These are phyloP conservation scores for Truncatella angustata DNA, from an alignment of 2,329 filamentous ascomycete species.

Conservation along the genomic window DNA sequence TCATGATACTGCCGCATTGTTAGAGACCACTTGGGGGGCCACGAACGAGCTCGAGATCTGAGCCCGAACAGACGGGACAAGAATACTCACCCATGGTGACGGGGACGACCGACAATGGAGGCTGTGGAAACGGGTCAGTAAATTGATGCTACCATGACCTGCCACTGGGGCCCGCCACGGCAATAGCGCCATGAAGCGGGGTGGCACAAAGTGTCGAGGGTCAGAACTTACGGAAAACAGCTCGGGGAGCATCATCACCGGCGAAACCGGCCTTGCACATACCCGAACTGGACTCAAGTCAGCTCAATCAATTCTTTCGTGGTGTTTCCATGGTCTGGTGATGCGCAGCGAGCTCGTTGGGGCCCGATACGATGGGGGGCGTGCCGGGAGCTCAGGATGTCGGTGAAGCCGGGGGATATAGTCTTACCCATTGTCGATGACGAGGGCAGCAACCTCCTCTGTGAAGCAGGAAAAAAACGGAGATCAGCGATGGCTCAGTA, in stretches of 20 bases:
- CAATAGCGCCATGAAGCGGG: slow-evolving; percentile 35
- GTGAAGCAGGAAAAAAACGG: slow-evolving; percentile 41
- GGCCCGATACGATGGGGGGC: slow-evolving; percentile 10
- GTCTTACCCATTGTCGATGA: slow-evolving; percentile 99
- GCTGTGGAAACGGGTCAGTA: slow-evolving; percentile 56
- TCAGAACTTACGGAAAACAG: slow-evolving; percentile 96
- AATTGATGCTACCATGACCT: slow-evolving; percentile 11
- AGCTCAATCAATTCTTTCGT: slow-evolving; percentile 16
- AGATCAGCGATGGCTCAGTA: slow-evolving; percentile 38
- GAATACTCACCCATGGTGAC: slow-evolving; percentile 93
- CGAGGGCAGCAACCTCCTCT: slow-evolving; percentile 99
- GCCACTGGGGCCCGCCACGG: slow-evolving; percentile 12
- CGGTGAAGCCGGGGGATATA: slow-evolving; percentile 33
- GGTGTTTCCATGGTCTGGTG: slow-evolving; percentile 1
- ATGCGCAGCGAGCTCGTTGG: slow-evolving; percentile 15
- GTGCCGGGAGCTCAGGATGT: slow-evolving; percentile 25
- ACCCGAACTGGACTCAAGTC: slow-evolving; percentile 72
- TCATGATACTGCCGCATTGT: slow-evolving; percentile 82
- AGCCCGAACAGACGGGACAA: neutral
- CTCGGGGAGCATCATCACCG: slow-evolving; percentile 99
- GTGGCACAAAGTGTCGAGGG: slow-evolving; percentile 29
- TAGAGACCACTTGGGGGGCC: slow-evolving; percentile 22
- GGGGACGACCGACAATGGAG: slow-evolving; percentile 98
- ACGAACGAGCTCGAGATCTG: slow-evolving; percentile 10
- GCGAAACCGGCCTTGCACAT: slow-evolving; percentile 99